Percentiles rank a stretch among this genome's conserved stretches.
phyloP scores from a whole-genome alignment of 345 rosid species.

The Noccaea caerulescens region DNA sequence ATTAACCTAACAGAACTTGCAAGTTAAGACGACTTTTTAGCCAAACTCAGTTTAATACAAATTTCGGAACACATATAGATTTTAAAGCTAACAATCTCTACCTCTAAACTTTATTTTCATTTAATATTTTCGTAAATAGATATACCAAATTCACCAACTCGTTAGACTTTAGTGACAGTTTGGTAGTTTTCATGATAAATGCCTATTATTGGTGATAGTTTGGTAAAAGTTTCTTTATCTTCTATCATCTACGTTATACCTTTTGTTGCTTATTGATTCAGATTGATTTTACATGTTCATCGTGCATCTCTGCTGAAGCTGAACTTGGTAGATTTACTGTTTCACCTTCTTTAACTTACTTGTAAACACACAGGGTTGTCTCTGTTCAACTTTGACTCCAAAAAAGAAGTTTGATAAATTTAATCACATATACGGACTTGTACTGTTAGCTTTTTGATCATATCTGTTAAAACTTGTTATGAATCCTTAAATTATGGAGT shows the following conservation, averaged over 20 bases:
- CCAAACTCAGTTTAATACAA: background rate
- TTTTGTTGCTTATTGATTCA: background rate
- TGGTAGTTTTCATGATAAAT: background rate
- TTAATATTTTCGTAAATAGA: too few relatives aligned
- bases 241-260: background rate
- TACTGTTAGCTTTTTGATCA: background rate
- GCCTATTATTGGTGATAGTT: background rate
- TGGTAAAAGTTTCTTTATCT: background rate
- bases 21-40: constrained; percentile 1
- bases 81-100: too few relatives aligned
- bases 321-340: constrained; percentile 5
- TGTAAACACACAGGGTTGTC: background rate
- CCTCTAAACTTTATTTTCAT: too few relatives aligned
- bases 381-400: background rate
- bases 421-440: constrained; percentile 1
- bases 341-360: background rate
- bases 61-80: too few relatives aligned
- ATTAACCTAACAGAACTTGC: background rate
- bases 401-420: background rate
- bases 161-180: background rate
- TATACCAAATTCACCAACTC: background rate
- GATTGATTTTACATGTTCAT: background rate
- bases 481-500: background rate
- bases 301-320: background rate
- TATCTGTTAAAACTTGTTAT: background rate